Conservation (phyloP, 2,329 filamentous ascomycete species). For the Pyrenophora seminiperda region DNA sequence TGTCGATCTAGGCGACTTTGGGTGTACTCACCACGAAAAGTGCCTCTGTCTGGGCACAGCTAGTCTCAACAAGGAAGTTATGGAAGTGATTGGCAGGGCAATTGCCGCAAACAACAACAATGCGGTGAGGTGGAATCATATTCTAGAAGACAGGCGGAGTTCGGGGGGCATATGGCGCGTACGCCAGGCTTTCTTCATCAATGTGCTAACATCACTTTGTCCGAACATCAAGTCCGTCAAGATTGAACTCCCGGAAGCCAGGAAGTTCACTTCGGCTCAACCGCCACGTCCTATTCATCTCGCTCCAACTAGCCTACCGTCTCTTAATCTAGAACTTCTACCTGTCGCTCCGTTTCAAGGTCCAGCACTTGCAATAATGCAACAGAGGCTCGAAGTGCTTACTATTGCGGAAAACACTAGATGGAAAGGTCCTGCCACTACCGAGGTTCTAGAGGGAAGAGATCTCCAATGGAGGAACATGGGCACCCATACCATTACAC, state of each 20-base stretch:
- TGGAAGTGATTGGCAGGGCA: slow-evolving; percentile 1
- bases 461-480: slow-evolving; percentile 15
- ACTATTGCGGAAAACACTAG: slow-evolving; percentile 13
- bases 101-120: slow-evolving; percentile 4
- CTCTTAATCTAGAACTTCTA: slow-evolving; percentile 4
- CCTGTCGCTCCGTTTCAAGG: slow-evolving; percentile 15
- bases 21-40: neutral
- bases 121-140: neutral
- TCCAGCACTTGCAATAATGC: slow-evolving; percentile 5
- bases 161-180: slow-evolving; percentile 6
- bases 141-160: neutral
- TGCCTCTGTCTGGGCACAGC: slow-evolving; percentile 3
- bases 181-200: slow-evolving; percentile 15
- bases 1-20: slow-evolving; percentile 22
- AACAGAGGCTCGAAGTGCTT: slow-evolving; percentile 16
- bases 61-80: neutral
- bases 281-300: neutral
- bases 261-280: neutral
- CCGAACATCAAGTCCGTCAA: slow-evolving; percentile 20
- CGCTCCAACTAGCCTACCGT: neutral
- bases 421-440: slow-evolving; percentile 15
- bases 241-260: slow-evolving; percentile 16
- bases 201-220: slow-evolving; percentile 15
- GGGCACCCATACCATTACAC: slow-evolving; percentile 21
- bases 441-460: slow-evolving; percentile 12